phyloP scores from a whole-genome alignment of 2,329 filamentous ascomycete genomes.

The Ophiostoma piceae region DNA sequence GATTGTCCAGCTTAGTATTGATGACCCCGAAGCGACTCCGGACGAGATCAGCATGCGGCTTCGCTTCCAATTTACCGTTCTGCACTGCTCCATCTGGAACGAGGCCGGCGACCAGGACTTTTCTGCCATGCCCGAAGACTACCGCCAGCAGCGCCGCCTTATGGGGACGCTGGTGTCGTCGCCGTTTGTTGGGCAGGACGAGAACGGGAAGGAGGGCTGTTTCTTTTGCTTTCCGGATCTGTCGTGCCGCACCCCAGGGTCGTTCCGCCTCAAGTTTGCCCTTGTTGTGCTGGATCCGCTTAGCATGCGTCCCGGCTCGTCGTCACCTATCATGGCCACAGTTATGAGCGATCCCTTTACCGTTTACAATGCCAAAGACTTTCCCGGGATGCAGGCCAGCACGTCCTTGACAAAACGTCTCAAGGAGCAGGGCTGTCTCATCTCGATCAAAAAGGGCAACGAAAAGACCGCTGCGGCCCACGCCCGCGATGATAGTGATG shows the following conservation, averaged over 20 bases:
- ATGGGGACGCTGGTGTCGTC: slow-evolving; percentile 77
- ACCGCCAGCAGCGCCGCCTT: slow-evolving; percentile 65
- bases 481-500: slow-evolving; percentile 41
- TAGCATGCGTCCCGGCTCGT: slow-evolving; percentile 49
- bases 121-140: slow-evolving; percentile 66
- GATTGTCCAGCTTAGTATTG: slow-evolving; percentile 68
- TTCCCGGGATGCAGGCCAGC: slow-evolving; percentile 76
- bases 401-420: slow-evolving; percentile 67
- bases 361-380: slow-evolving; percentile 80
- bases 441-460: slow-evolving; percentile 82
- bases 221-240: slow-evolving; percentile 85
- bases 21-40: slow-evolving; percentile 49
- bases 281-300: slow-evolving; percentile 65
- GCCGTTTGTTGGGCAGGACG: slow-evolving; percentile 70
- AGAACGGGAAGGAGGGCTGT: slow-evolving; percentile 66
- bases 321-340: slow-evolving; percentile 47
- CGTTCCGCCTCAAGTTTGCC: slow-evolving; percentile 69
- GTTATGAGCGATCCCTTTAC: slow-evolving; percentile 66
- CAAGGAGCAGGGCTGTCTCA: slow-evolving; percentile 74
- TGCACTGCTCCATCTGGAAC: slow-evolving; percentile 73
- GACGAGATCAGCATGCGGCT: slow-evolving; percentile 50
- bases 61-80: slow-evolving; percentile 61
- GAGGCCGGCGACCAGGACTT: slow-evolving; percentile 62
- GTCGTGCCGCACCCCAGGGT: slow-evolving; percentile 70
- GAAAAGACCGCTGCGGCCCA: slow-evolving; percentile 47